Conservation (phyloP, 2,329 filamentous ascomycete species). For the Nothophoma quercina region DNA sequence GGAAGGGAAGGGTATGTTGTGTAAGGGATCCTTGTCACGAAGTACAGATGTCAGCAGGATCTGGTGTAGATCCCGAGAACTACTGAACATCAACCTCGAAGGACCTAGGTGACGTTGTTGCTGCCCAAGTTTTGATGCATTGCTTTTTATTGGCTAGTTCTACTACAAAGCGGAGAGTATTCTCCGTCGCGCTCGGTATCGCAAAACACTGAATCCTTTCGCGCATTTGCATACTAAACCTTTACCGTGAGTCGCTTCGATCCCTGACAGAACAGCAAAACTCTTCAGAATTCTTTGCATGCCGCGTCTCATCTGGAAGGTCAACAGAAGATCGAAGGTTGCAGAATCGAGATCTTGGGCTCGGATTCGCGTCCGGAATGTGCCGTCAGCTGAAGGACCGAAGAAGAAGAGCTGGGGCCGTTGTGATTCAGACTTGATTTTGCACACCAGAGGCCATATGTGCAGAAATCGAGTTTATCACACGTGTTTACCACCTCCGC, state of each 20-base stretch:
- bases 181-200: background rate
- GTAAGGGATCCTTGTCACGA: conserved; percentile 5
- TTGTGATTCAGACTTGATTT: no score
- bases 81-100: background rate
- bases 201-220: no score
- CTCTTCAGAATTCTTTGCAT: background rate
- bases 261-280: background rate
- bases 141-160: background rate
- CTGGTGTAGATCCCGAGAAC: no score
- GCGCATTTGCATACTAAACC: no score
- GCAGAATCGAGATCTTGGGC: background rate
- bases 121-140: background rate
- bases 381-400: conserved; percentile 1
- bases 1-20: background rate
- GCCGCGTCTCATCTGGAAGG: background rate
- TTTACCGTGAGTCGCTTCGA: no score
- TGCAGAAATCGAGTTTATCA: no score
- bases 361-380: conserved; percentile 1
- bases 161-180: background rate
- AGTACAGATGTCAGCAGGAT: no score
- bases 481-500: no score
- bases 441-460: no score
- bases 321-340: conserved; percentile 1
- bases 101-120: background rate
- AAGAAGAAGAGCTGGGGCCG: no score